phyloP scores from a whole-genome alignment of 257 asterid genomes.

The Solanum piurae region DNA sequence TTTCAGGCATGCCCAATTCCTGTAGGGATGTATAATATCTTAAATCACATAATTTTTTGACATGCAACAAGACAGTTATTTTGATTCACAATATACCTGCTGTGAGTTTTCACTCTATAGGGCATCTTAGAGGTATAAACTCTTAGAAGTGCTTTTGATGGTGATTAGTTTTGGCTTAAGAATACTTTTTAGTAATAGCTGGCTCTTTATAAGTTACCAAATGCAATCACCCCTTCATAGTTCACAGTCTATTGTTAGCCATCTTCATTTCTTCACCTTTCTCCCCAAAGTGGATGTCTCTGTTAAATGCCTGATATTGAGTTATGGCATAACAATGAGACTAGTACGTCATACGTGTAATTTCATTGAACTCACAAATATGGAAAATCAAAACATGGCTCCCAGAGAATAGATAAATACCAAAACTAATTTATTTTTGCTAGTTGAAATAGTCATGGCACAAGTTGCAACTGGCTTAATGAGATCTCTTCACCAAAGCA shows the following conservation, averaged over 20 bases:
- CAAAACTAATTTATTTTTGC: background rate
- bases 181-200: background rate
- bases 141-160: background rate
- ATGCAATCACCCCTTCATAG: background rate
- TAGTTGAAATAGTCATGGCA: background rate
- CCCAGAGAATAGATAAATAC: background rate
- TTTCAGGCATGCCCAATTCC: background rate
- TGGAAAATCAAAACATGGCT: background rate
- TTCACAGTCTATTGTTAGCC: background rate
- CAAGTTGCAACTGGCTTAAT: background rate
- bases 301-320: background rate
- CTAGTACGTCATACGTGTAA: background rate
- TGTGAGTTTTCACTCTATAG: background rate
- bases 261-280: background rate
- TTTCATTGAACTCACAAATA: background rate
- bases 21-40: background rate
- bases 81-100: background rate
- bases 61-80: background rate
- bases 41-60: background rate
- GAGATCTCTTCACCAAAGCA: background rate
- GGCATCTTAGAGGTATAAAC: background rate
- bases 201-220: background rate
- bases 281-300: background rate
- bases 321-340: background rate
- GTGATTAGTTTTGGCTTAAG: background rate